Conservation (phyloP, 1,284 basidiomycete species). For the Fomes fomentarius region DNA sequence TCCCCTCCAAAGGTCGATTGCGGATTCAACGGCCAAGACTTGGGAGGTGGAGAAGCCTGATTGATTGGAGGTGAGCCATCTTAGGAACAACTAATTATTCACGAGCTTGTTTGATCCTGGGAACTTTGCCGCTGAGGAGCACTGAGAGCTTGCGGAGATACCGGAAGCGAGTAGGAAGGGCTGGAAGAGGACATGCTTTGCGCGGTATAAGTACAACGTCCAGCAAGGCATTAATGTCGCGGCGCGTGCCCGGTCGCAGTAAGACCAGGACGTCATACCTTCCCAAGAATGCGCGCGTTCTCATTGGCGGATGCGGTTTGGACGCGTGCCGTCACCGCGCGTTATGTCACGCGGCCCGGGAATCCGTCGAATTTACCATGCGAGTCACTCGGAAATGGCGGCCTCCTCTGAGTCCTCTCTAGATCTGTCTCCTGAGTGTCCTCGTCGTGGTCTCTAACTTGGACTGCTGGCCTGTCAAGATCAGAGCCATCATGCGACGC, state of each 20-base stretch:
- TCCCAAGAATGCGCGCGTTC: not conserved
- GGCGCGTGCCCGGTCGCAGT: not conserved
- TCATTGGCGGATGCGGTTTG: not conserved
- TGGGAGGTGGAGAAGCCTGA: not conserved
- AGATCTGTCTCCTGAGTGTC: not conserved
- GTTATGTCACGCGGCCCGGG: not conserved
- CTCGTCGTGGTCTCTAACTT: not conserved
- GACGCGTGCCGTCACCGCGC: not conserved
- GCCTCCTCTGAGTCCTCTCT: not conserved
- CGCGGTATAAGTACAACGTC: not conserved
- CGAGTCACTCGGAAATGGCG: conserved; percentile 16
- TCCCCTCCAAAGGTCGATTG: too few relatives aligned
- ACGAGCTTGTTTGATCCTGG: not conserved
- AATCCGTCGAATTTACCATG: not conserved
- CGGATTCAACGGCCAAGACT: too few relatives aligned
- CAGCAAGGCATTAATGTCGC: not conserved
- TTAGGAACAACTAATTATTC: not conserved
- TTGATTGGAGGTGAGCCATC: not conserved
- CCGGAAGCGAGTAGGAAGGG: not conserved
- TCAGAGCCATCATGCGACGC: conserved; percentile 15
- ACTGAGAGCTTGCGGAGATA: not conserved
- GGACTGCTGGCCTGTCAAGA: conserved; percentile 17
- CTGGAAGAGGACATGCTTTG: not conserved
- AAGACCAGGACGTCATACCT: not conserved
- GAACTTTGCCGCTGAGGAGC: not conserved